These are phyloP conservation scores for Calonectria henricotiae DNA, from an alignment of 2,329 filamentous ascomycete genomes.

Conservation along the genomic window DNA sequence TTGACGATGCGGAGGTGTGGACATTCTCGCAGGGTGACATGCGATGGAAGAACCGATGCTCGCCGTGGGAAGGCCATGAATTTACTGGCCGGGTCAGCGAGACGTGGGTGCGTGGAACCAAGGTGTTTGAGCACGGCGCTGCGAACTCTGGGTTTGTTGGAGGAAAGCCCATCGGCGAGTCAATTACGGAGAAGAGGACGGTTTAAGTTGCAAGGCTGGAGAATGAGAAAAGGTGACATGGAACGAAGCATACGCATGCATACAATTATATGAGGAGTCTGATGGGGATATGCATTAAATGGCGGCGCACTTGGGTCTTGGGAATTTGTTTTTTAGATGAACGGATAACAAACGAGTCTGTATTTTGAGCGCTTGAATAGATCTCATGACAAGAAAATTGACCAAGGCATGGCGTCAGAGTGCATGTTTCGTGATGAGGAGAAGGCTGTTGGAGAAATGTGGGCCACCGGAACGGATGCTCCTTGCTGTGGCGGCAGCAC, in stretches of 20 bases:
- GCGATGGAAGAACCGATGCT: constrained; percentile 95
- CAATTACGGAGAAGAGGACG: constrained; percentile 74
- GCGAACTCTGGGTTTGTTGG: constrained; percentile 67
- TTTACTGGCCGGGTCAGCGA: constrained; percentile 86
- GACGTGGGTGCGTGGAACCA: constrained; percentile 87
- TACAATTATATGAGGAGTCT: background rate
- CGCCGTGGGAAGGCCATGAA: constrained; percentile 87
- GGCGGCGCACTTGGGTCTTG: constrained; percentile 29
- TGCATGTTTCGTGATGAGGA: constrained; percentile 27
- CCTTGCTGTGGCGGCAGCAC: background rate
- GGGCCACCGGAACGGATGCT: constrained; percentile 10
- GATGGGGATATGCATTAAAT: constrained; percentile 20
- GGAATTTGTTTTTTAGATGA: background rate
- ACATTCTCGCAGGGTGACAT: constrained; percentile 83
- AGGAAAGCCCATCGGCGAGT: constrained; percentile 65
- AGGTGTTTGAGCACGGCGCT: constrained; percentile 80
- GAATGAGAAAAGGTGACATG: background rate
- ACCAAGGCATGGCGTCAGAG: constrained; percentile 43
- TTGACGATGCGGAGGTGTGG: constrained; percentile 88
- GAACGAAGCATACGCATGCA: constrained; percentile 7
- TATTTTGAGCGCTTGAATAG: constrained; percentile 25
- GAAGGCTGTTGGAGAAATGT: constrained; percentile 24
- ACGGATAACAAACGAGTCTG: constrained; percentile 22
- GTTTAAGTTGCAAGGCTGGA: constrained; percentile 52
- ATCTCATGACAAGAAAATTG: constrained; percentile 31